Percentiles rank a stretch among this genome's conserved stretches.
Evolutionary conservation across 169 alveolate genomes (phyloP).

Genomic region (Blepharisma undulans): DNA sequence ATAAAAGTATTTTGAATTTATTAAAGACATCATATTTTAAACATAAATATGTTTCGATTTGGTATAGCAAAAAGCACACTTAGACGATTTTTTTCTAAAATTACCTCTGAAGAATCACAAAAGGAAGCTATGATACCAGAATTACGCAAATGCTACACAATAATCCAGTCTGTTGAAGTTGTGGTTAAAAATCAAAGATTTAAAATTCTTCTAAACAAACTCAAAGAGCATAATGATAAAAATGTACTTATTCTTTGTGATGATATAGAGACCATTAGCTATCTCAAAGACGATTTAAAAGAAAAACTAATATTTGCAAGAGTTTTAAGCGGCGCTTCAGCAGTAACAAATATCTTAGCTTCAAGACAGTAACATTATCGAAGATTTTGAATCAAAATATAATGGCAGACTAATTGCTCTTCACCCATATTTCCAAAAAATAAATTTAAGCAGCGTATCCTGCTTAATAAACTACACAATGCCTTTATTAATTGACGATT

Average conservation of each 20-base stretch:
- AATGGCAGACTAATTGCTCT: not conserved
- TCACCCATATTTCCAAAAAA: no score
- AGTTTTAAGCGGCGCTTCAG: not conserved
- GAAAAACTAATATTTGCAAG: not conserved
- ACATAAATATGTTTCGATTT: not conserved
- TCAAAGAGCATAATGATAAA: not conserved
- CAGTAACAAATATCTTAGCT: not conserved
- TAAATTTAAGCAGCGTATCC: not conserved
- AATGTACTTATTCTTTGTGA: not conserved
- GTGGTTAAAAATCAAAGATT: not conserved
- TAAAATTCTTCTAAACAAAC: not conserved
- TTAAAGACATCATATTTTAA: not conserved
- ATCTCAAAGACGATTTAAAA: not conserved
- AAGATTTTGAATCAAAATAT: not conserved
- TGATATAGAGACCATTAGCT: not conserved
- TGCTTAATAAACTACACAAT: not conserved
- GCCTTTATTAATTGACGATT: not conserved
- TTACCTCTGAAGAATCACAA: not conserved
- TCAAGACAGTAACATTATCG: not conserved
- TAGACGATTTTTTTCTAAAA: not conserved
- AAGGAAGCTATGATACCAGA: not conserved
- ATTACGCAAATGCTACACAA: not conserved
- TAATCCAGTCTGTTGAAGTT: not conserved
- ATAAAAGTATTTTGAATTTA: not conserved
- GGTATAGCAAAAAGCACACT: not conserved